A percentile compares a stretch with the other conserved stretches of the same genome.
These are phyloP conservation scores for Beauveria pseudobassiana DNA, from an alignment of 2,329 filamentous ascomycete species.

Conservation along the genomic window DNA sequence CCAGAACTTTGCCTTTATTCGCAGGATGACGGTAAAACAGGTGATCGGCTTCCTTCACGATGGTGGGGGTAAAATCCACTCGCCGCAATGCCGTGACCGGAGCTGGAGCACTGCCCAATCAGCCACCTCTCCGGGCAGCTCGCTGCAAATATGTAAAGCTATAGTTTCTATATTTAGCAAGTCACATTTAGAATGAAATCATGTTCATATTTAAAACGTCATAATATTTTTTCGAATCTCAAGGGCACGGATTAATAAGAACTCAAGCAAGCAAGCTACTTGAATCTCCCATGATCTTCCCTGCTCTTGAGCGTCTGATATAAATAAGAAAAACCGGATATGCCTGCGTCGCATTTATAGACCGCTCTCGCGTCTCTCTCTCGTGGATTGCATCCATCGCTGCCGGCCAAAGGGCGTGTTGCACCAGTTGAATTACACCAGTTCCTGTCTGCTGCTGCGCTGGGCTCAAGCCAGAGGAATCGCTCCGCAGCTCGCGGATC, in stretches of 20 bases:
- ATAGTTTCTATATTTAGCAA: too few relatives aligned
- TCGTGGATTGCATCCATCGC: background rate
- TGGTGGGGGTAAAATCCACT: constrained; percentile 4
- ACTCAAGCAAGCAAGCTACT: background rate
- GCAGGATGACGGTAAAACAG: background rate
- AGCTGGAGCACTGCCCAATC: constrained; percentile 1
- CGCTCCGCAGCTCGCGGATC: background rate
- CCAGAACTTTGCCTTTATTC: background rate
- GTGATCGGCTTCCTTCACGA: background rate
- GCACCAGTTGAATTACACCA: background rate
- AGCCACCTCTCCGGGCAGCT: background rate
- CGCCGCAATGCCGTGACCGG: background rate
- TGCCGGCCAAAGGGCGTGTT: background rate
- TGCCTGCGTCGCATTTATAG: background rate
- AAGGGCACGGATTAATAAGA: background rate
- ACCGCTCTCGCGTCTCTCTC: background rate
- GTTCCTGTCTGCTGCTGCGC: background rate
- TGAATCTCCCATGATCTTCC: background rate
- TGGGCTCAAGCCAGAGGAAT: background rate
- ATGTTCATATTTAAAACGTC: too few relatives aligned
- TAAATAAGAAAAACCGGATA: constrained; percentile 1
- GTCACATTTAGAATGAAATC: too few relatives aligned
- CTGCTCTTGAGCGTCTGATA: background rate
- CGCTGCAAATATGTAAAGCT: background rate
- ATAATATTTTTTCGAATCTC: background rate